Conservation (phyloP, 208 protist species). For the Tritrichomonas musculus region DNA sequence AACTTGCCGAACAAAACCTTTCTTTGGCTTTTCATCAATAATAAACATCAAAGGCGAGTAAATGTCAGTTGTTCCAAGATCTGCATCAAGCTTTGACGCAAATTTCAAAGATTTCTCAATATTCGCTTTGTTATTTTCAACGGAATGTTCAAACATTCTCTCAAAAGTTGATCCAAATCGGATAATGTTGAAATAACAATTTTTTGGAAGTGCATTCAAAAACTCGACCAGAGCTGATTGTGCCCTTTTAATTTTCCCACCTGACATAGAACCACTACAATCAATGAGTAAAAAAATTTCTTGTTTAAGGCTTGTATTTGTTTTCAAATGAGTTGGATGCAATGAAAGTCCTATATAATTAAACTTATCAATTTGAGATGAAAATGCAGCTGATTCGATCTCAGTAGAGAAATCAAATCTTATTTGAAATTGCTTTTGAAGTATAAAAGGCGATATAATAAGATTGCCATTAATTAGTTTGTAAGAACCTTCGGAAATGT, state of each 20-base stretch:
- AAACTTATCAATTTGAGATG: no score
- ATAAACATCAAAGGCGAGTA: not conserved
- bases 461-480: no score
- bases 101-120: no score
- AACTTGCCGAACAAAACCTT: not conserved
- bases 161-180: not conserved
- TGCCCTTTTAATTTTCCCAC: not conserved
- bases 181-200: not conserved
- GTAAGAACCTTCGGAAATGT: no score
- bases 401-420: no score
- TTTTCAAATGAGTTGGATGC: no score
- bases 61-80: not conserved
- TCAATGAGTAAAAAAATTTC: not conserved
- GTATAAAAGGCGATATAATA: no score
- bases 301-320: no score
- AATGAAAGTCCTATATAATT: no score
- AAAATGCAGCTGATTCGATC: no score
- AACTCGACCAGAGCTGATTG: not conserved
- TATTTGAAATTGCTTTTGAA: no score
- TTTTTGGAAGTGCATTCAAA: not conserved
- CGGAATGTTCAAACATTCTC: not conserved
- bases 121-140: not conserved
- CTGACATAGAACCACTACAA: not conserved
- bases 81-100: not conserved
- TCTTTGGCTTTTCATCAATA: not conserved